phyloP scores from a whole-genome alignment of 495 filamentous ascomycete species.

The Penicillium riverlandense region DNA sequence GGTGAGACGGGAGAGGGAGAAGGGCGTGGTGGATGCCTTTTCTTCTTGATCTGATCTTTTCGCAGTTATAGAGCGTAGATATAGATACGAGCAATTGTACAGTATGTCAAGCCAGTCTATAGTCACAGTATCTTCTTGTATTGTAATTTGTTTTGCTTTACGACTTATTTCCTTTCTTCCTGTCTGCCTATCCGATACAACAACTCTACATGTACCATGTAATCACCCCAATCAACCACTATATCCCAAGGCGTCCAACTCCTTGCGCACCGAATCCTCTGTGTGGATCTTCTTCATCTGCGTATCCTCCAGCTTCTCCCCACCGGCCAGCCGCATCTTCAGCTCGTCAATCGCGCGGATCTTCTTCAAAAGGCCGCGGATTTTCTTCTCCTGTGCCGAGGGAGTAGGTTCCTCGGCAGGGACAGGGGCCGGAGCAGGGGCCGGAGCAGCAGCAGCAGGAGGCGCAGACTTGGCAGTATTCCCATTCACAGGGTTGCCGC shows the following conservation, averaged over 20 bases:
- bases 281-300: constrained; percentile 98
- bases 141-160: too few relatives aligned
- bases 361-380: constrained; percentile 89
- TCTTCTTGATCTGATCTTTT: neutral
- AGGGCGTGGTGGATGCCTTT: constrained; percentile 16
- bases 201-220: too few relatives aligned
- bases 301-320: constrained; percentile 95
- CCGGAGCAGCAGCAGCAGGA: constrained; percentile 7
- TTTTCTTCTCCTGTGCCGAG: constrained; percentile 72
- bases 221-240: constrained; percentile 22
- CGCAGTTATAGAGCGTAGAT: too few relatives aligned
- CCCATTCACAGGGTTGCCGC: constrained; percentile 20
- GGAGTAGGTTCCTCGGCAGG: constrained; percentile 22
- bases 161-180: too few relatives aligned
- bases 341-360: constrained; percentile 94
- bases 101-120: too few relatives aligned
- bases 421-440: constrained; percentile 16
- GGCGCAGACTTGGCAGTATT: constrained; percentile 8
- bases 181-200: too few relatives aligned
- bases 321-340: constrained; percentile 87
- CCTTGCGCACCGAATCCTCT: constrained; percentile 72
- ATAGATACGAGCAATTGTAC: too few relatives aligned
- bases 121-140: too few relatives aligned
- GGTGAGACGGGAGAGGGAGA: constrained; percentile 34
- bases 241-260: constrained; percentile 61